Conservation (phyloP, 305 asterid species). For the Fraxinus greggii region DNA sequence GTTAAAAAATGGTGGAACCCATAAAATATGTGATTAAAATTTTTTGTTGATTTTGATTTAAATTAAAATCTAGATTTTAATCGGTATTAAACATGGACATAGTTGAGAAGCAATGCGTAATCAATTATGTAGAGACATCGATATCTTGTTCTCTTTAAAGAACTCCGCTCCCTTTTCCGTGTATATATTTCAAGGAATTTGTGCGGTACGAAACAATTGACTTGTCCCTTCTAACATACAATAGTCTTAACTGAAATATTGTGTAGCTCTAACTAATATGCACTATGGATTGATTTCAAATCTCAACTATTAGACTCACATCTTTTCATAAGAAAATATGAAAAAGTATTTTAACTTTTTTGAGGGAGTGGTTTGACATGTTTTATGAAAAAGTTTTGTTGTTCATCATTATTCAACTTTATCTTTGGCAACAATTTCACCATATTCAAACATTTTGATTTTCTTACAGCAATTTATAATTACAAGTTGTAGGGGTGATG, state of each 20-base stretch:
- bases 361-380: background rate
- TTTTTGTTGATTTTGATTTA: too few relatives aligned
- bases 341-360: background rate
- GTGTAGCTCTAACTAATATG: background rate
- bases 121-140: background rate
- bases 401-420: background rate
- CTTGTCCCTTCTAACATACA: background rate
- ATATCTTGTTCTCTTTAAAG: background rate
- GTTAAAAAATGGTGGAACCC: too few relatives aligned
- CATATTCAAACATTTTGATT: background rate
- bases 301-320: background rate
- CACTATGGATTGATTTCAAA: background rate
- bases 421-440: background rate
- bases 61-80: too few relatives aligned
- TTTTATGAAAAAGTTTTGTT: background rate
- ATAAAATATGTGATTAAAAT: too few relatives aligned
- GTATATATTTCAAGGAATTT: background rate
- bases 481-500: background rate
- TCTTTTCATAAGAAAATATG: background rate
- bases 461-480: background rate
- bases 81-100: background rate
- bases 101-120: background rate
- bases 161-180: background rate
- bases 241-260: background rate
- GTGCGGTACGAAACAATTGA: background rate